Base-by-base conservation (phyloP, 2,329 filamentous ascomycete species). In the Blumeria graminis region DNA sequence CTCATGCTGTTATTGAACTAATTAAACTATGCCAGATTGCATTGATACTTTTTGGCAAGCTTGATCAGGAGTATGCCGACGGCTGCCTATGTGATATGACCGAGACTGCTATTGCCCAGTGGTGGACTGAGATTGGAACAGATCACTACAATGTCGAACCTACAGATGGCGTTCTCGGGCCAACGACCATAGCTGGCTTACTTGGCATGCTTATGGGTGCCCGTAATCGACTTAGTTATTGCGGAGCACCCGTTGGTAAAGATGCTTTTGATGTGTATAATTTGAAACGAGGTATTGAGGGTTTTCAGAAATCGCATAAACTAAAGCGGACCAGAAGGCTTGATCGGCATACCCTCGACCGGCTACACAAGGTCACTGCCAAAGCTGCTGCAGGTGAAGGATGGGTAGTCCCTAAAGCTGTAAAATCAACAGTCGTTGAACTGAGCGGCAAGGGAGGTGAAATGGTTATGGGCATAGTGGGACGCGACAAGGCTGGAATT, bases 141-240 rank as follows among this genome's bases (percentile, higher is more conserved):
- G 90, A 96, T 61, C 82, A 92, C 64, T 95, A 90, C 71, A 93
- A 90, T 56, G 78, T 88, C 36, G 92, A 96, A 68, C 90, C 92
- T 1, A 84, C 84, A 9, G 92, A 98, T 69, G 90, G 90, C 11
- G 88, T 94, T 22, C 71, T 98, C 1, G 92, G 92, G 0, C 89
- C 92, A 1, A 93, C 86, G 0, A 95, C 89, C 0, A 88, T 96
- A 7, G 81, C 89, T 22, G 90, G 86, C 1, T 69, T 98, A 18
- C 71, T 98, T 4, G 92, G 92, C 3, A 81, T 92, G 67, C 72
- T 95, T 6, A 84, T 94, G 73, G 92, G 92, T 3, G 87, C 88
- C 38, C 78, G 90, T 43, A 96, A 95, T 66, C 78, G 92, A 39
- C 74, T 98, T 16, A 85, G 90, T 63, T 88, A 86, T 60, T 84